phyloP scores from a whole-genome alignment of 768 basidiomycete genomes.

The Russula dissimulans region DNA sequence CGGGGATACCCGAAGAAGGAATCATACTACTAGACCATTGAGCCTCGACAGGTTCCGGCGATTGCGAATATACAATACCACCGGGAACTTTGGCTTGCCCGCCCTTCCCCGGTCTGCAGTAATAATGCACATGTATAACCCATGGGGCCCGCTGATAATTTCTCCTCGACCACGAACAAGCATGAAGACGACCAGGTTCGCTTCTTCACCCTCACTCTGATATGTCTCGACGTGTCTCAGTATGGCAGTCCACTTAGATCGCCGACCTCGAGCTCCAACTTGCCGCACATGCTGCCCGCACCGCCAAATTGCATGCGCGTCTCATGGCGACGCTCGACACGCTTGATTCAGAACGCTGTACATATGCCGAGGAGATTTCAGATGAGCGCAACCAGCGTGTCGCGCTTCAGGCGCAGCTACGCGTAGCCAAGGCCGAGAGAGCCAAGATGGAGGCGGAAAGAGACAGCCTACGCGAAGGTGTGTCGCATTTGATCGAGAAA shows the following conservation, averaged over 20 bases:
- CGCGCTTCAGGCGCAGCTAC: conserved; percentile 32
- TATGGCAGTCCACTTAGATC: conserved; percentile 19
- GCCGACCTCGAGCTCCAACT: conserved; percentile 26
- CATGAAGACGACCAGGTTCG: conserved; percentile 8
- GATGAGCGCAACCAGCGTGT: conserved; percentile 27
- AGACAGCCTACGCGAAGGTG: conserved; percentile 47
- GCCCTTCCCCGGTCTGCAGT: too few species aligned
- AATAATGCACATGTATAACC: not conserved
- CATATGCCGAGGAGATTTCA: conserved; percentile 35
- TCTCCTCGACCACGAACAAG: not conserved
- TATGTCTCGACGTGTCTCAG: conserved; percentile 5
- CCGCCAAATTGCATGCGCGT: conserved; percentile 38
- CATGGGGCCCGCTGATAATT: conserved; percentile 6
- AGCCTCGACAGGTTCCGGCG: conserved; percentile 7
- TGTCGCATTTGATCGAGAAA: conserved; percentile 47
- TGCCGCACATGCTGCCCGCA: conserved; percentile 31
- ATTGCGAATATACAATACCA: not conserved
- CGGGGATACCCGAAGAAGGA: conserved; percentile 26
- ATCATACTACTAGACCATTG: conserved; percentile 31
- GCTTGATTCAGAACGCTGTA: conserved; percentile 35
- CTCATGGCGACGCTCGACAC: conserved; percentile 41
- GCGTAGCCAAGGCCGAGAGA: conserved; percentile 13
- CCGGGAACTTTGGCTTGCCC: too few species aligned
- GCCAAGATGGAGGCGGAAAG: conserved; percentile 38
- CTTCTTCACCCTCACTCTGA: not conserved